These are phyloP conservation scores for Clausena lansium DNA, from an alignment of 345 rosid genomes.

Conservation along the genomic window DNA sequence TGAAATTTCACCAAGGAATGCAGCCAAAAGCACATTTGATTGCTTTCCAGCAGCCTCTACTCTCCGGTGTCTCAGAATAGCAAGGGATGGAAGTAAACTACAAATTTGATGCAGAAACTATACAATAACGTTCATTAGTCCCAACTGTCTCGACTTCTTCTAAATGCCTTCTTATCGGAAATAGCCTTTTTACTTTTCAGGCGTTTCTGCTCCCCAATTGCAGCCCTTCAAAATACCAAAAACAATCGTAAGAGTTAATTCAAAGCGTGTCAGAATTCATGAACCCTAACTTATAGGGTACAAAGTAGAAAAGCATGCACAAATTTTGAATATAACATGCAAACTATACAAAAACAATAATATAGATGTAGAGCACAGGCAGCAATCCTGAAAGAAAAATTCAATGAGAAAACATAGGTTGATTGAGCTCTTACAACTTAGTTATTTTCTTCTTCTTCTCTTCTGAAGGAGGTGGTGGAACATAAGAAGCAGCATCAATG, in stretches of 20 bases:
- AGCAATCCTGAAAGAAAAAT: neutral
- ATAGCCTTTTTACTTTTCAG: constrained; percentile 72
- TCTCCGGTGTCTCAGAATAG: neutral
- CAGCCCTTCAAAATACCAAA: constrained; percentile 57
- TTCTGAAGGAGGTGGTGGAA: constrained; percentile 97
- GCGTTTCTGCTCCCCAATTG: constrained; percentile 76
- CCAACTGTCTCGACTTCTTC: constrained; percentile 80
- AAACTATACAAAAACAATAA: neutral
- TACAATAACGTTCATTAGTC: constrained; percentile 34
- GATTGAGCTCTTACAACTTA: constrained; percentile 49
- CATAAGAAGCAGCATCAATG: constrained; percentile 87
- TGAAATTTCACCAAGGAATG: neutral
- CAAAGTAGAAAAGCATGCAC: neutral
- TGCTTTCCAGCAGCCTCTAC: constrained; percentile 3
- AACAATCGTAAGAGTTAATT: neutral
- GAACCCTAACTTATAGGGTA: neutral
- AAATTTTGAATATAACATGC: neutral
- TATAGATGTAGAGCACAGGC: neutral
- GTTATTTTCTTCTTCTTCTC: constrained; percentile 95
- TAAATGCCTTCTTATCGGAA: constrained; percentile 75
- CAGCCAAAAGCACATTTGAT: neutral
- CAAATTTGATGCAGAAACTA: neutral
- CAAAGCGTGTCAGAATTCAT: neutral
- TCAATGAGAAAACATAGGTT: neutral
- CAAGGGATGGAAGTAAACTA: neutral